Base-by-base conservation (phyloP, 768 basidiomycete genomes). In the Phylloporus sp. region DNA sequence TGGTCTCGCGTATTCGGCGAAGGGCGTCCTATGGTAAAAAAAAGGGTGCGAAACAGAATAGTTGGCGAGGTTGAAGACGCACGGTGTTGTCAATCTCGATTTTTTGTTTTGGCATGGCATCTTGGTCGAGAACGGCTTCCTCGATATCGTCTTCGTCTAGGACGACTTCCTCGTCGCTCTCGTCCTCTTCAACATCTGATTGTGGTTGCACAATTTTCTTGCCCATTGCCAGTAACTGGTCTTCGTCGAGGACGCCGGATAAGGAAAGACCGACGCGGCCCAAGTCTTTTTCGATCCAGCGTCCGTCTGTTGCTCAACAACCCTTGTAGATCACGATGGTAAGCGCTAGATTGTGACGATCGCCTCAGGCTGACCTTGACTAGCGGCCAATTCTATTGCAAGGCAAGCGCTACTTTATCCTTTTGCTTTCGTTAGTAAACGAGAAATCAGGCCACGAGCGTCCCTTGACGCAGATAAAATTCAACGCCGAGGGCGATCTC, bases 391-490 rank as follows among this genome's bases (percentile, higher is more conserved):
- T 88, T 66, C 75, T 88, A 56, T 61, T 86, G 41, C 85, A 82
- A 83, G 83, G 80, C 44, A 43, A 62, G 56, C 34, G 9, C 31
- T 39, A n/a, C 24, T 32, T 46, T 18, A 15, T 38, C n/a, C n/a
- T n/a, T n/a, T 47, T 48, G 24, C 26, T 35, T n/a, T 31, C 31
- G 44, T 35, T 13, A 37, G 9, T 9, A 40, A 53, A 28, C 54
- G 58, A 42, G 48, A 51, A 56, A 57, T 23, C 58, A 91, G 94
- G 95, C 57, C 94, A 99, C 71, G 92, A 97, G 74, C 91, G 95
- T 62, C 88, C 95, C 41, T 74, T 98, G 60, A 97, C 94, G 8
- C 92, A 97, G 72, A 89, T 97, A 79, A 92, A 91, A 73, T 98
- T 90, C 78, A 99, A 97, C 72, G 69, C 75, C 43, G 96, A 98